Evolutionary conservation across 768 basidiomycete genomes (phyloP).

Genomic region (Panaeolus cyanescens): DNA sequence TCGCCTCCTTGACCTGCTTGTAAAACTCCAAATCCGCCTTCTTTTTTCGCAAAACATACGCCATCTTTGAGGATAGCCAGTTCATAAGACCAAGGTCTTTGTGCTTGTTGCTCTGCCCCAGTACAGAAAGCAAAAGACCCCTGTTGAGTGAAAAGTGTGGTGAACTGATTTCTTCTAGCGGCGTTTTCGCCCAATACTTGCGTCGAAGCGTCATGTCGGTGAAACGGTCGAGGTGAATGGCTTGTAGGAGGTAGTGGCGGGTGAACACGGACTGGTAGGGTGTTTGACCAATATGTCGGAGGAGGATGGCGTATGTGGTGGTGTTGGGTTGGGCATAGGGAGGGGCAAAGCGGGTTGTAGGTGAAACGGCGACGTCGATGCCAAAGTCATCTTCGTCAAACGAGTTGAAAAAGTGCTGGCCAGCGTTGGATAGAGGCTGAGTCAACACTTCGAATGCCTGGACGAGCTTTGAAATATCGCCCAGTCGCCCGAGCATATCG

Average conservation of each 20-base stretch:
- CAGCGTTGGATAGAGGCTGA: conserved; percentile 59
- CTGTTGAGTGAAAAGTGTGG: conserved; percentile 60
- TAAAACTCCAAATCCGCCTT: conserved; percentile 40
- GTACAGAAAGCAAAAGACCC: conserved; percentile 55
- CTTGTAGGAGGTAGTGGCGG: conserved; percentile 67
- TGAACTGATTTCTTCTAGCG: conserved; percentile 38
- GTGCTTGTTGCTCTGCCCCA: conserved; percentile 58
- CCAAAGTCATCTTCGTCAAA: conserved; percentile 76
- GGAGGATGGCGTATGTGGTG: conserved; percentile 62
- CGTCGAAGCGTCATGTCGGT: conserved; percentile 30
- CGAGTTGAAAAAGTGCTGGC: conserved; percentile 47
- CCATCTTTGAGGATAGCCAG: conserved; percentile 55
- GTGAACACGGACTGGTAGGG: conserved; percentile 50
- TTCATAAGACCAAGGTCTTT: conserved; percentile 61
- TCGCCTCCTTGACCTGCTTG: conserved; percentile 10
- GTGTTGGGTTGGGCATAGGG: conserved; percentile 60
- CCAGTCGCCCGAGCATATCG: conserved; percentile 64
- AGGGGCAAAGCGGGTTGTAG: conserved; percentile 35
- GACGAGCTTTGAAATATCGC: conserved; percentile 66
- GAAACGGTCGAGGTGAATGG: conserved; percentile 45
- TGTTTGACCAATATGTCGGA: conserved; percentile 55
- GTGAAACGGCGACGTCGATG: conserved; percentile 35
- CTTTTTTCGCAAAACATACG: conserved; percentile 49
- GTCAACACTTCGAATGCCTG: conserved; percentile 81
- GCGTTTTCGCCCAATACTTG: conserved; percentile 12